phyloP scores from a whole-genome alignment of 2,329 filamentous ascomycete species.

The Canariomyces notabilis region DNA sequence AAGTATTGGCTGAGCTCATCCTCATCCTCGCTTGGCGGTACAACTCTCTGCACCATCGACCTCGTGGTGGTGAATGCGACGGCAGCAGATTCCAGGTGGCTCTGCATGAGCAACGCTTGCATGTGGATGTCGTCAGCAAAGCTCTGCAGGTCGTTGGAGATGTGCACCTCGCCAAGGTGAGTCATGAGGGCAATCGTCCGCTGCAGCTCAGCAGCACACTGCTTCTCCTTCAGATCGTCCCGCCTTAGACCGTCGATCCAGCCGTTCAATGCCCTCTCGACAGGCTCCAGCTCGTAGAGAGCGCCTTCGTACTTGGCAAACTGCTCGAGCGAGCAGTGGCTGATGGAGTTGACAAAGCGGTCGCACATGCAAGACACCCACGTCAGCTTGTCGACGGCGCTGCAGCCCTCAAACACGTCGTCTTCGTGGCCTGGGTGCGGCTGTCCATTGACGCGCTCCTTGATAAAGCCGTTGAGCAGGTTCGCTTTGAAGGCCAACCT shows the following conservation, averaged over 20 bases:
- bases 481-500: slow-evolving; percentile 83
- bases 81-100: slow-evolving; percentile 73
- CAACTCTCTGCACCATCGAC: slow-evolving; percentile 60
- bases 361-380: slow-evolving; percentile 81
- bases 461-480: slow-evolving; percentile 71
- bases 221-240: slow-evolving; percentile 80
- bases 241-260: slow-evolving; percentile 82
- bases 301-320: slow-evolving; percentile 77
- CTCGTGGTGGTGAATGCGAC: slow-evolving; percentile 60
- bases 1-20: slow-evolving; percentile 65
- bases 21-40: slow-evolving; percentile 55
- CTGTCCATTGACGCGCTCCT: slow-evolving; percentile 68
- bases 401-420: slow-evolving; percentile 72
- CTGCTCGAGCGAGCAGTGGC: slow-evolving; percentile 68
- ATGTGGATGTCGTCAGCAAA: slow-evolving; percentile 78
- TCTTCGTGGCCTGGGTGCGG: slow-evolving; percentile 66
- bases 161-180: slow-evolving; percentile 79
- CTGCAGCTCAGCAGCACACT: slow-evolving; percentile 75
- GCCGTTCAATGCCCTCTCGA: slow-evolving; percentile 80
- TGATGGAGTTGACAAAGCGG: slow-evolving; percentile 76
- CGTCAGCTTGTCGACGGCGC: slow-evolving; percentile 77
- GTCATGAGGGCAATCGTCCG: slow-evolving; percentile 79
- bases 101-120: slow-evolving; percentile 70
- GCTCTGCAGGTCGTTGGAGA: slow-evolving; percentile 62
- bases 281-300: slow-evolving; percentile 81